These are phyloP conservation scores for Boletus vermiculosoides DNA, from an alignment of 768 basidiomycete species.

Conservation along the genomic window DNA sequence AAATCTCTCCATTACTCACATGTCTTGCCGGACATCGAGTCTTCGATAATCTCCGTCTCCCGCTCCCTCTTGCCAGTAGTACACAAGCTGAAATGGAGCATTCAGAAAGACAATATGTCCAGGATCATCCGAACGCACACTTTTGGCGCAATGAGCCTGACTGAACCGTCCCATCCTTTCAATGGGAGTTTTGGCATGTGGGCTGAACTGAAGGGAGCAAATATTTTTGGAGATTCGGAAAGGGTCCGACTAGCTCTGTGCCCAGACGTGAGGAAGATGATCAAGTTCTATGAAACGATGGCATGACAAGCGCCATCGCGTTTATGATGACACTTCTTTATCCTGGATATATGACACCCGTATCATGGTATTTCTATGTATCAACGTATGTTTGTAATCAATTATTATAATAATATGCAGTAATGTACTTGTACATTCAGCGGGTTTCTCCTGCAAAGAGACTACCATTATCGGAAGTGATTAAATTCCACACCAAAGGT, in stretches of 20 bases:
- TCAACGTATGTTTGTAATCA: neutral
- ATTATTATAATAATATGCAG: no score
- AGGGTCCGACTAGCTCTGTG: constrained; percentile 68
- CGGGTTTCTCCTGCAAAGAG: neutral
- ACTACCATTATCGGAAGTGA: constrained; percentile 8
- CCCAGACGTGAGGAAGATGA: constrained; percentile 57
- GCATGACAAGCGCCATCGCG: constrained; percentile 9
- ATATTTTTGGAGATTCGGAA: constrained; percentile 58
- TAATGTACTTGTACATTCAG: neutral
- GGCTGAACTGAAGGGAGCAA: constrained; percentile 52
- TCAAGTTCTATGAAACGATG: constrained; percentile 57
- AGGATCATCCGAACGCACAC: constrained; percentile 48
- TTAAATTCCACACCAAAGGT: neutral
- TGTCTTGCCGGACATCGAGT: constrained; percentile 64
- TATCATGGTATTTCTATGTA: neutral
- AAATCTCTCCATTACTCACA: constrained; percentile 47
- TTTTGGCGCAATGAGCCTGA: constrained; percentile 31
- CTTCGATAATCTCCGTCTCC: constrained; percentile 53
- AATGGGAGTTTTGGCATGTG: constrained; percentile 46
- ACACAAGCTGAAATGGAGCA: constrained; percentile 68
- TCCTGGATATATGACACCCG: neutral
- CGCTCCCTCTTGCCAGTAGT: constrained; percentile 62
- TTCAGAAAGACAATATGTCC: constrained; percentile 62
- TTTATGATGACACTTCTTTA: neutral
- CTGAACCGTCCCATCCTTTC: constrained; percentile 23